Conservation (phyloP, 352 stramenopile species). For the Peronospora tabacina region DNA sequence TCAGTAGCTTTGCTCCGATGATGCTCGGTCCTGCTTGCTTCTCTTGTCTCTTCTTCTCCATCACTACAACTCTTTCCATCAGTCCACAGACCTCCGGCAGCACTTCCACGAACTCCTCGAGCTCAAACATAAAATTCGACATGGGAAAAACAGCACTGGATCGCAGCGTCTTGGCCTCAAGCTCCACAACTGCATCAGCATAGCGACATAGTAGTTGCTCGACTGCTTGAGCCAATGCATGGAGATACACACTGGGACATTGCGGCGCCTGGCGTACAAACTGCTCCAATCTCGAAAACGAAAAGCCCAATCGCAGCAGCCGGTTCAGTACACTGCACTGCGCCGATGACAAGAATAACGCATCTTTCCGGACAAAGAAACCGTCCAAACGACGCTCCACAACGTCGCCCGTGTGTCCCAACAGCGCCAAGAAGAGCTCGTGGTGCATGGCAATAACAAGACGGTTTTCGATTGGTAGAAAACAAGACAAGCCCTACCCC, state of each 20-base stretch:
- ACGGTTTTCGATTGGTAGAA: constrained; percentile 3
- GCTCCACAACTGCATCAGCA: constrained; percentile 35
- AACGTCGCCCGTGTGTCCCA: constrained; percentile 59
- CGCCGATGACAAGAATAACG: constrained; percentile 38
- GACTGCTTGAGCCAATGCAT: constrained; percentile 48
- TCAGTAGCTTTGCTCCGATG: constrained; percentile 36
- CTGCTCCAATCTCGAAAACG: constrained; percentile 40
- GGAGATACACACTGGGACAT: constrained; percentile 45
- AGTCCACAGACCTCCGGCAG: constrained; percentile 51
- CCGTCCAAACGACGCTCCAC: constrained; percentile 43
- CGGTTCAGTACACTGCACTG: constrained; percentile 50
- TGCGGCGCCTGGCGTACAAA: constrained; percentile 29
- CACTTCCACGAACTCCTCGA: constrained; percentile 54
- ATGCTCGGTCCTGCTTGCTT: constrained; percentile 12
- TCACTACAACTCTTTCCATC: constrained; percentile 28
- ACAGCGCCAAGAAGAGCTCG: constrained; percentile 68
- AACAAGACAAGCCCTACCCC: no score
- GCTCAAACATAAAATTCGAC: constrained; percentile 56
- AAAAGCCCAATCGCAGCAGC: constrained; percentile 44
- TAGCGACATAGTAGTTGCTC: constrained; percentile 48
- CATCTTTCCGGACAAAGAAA: constrained; percentile 46
- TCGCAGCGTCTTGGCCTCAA: constrained; percentile 51
- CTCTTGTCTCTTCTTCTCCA: neutral
- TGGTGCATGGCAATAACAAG: constrained; percentile 46
- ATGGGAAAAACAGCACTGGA: constrained; percentile 43